phyloP scores from a whole-genome alignment of 2,329 filamentous ascomycete genomes.

The Curvularia verruculosa region DNA sequence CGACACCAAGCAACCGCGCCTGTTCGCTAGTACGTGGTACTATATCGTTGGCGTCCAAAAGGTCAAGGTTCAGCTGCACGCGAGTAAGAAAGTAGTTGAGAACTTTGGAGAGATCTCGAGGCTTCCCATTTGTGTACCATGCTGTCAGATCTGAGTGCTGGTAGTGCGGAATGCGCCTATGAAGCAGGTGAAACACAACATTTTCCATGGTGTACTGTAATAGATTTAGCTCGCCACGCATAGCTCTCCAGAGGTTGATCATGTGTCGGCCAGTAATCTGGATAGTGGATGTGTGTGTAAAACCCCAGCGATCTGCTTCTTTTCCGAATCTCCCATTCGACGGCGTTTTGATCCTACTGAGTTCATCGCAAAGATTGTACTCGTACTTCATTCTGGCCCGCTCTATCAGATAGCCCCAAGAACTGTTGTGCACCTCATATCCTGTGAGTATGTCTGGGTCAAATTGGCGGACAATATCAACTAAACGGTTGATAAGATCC shows the following conservation, averaged over 20 bases:
- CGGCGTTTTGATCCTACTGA: constrained; percentile 85
- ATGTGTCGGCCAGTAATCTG: constrained; percentile 92
- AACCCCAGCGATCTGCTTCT: constrained; percentile 88
- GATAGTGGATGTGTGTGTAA: constrained; percentile 90
- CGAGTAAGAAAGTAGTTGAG: constrained; percentile 78
- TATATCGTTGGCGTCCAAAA: constrained; percentile 87
- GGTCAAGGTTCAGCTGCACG: constrained; percentile 83
- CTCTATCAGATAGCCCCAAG: constrained; percentile 96
- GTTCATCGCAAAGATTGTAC: constrained; percentile 86
- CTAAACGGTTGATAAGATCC: constrained; percentile 81
- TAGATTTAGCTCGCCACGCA: constrained; percentile 89
- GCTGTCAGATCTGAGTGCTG: constrained; percentile 75
- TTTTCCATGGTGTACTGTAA: constrained; percentile 97
- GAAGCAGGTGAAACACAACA: constrained; percentile 87
- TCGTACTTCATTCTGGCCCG: constrained; percentile 85
- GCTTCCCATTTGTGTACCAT: constrained; percentile 77
- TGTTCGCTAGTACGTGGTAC: constrained; percentile 91
- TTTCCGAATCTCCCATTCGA: constrained; percentile 85
- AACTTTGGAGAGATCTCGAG: constrained; percentile 73
- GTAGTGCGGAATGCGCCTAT: constrained; percentile 87
- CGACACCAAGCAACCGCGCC: constrained; percentile 86
- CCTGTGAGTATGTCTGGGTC: constrained; percentile 95
- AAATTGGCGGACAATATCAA: constrained; percentile 80
- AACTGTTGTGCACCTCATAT: constrained; percentile 90
- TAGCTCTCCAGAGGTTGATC: constrained; percentile 96